Conservation (phyloP, 2,329 filamentous ascomycete genomes). For the Endocalyx cinctus region DNA sequence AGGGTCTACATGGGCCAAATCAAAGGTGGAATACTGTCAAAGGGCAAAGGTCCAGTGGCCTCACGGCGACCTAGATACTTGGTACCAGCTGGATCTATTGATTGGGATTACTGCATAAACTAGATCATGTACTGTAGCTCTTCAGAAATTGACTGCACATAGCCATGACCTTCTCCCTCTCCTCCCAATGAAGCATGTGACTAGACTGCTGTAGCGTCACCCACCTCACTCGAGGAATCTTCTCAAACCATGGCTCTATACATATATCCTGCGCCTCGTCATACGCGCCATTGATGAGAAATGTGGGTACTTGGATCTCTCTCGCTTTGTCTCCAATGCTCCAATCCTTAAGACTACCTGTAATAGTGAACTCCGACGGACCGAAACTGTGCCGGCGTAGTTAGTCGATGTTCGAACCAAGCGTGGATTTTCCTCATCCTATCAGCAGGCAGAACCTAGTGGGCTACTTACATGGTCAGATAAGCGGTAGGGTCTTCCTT, state of each 20-base stretch:
- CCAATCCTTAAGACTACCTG: slow-evolving; percentile 17
- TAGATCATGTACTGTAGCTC: too few species aligned
- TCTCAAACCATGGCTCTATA: slow-evolving; percentile 18
- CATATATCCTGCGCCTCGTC: slow-evolving; percentile 16
- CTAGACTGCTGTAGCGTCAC: slow-evolving; percentile 13
- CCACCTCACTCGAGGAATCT: slow-evolving; percentile 18
- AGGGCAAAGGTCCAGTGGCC: too few species aligned
- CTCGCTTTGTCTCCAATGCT: slow-evolving; percentile 17
- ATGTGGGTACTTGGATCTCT: slow-evolving; percentile 12
- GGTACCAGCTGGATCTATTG: too few species aligned
- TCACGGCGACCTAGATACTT: too few species aligned
- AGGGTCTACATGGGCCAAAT: too few species aligned
- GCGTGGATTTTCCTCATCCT: too few species aligned
- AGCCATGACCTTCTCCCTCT: slow-evolving; percentile 13
- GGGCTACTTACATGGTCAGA: slow-evolving; percentile 2
- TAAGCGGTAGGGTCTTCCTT: neutral
- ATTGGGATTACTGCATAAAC: too few species aligned
- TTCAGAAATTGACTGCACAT: neutral
- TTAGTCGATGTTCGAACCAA: too few species aligned
- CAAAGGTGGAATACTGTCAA: too few species aligned
- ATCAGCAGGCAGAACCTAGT: too few species aligned
- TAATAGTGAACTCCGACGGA: slow-evolving; percentile 17
- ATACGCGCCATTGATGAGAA: slow-evolving; percentile 9
- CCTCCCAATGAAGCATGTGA: slow-evolving; percentile 19
- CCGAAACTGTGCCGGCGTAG: too few species aligned